These are phyloP conservation scores for Takashimella tepidaria DNA, from an alignment of 1,284 basidiomycete genomes.

Conservation along the genomic window DNA sequence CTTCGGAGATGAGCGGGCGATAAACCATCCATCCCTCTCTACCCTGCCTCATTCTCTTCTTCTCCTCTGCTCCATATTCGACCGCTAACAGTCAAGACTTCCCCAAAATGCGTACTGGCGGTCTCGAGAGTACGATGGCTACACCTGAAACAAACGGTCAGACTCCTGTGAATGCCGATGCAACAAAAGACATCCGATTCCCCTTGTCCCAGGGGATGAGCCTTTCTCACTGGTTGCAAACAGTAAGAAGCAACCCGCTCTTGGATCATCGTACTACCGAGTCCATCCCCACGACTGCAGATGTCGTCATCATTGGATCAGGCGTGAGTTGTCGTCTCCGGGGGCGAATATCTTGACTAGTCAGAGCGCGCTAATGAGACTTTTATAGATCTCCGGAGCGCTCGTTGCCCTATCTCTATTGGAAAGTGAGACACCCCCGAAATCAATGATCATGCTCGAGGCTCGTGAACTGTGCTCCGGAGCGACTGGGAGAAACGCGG, in stretches of 20 bases:
- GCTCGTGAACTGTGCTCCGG: constrained; percentile 42
- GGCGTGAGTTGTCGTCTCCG: constrained; percentile 13
- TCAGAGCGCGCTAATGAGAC: too few relatives aligned
- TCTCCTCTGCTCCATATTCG: too few relatives aligned
- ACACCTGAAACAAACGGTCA: too few relatives aligned
- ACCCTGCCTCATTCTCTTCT: too few relatives aligned
- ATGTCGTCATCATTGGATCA: constrained; percentile 23
- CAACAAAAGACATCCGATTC: too few relatives aligned
- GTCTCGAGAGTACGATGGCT: too few relatives aligned
- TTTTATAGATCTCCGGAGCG: background rate
- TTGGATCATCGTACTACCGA: constrained; percentile 13
- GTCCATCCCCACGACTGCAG: constrained; percentile 12
- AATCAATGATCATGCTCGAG: constrained; percentile 33
- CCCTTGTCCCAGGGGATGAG: constrained; percentile 10
- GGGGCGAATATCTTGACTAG: too few relatives aligned
- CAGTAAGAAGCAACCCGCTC: constrained; percentile 14
- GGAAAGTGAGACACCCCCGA: background rate
- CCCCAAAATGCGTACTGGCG: too few relatives aligned
- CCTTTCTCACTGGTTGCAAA: constrained; percentile 12
- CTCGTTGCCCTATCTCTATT: background rate
- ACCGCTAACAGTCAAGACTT: too few relatives aligned
- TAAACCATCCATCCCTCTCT: too few relatives aligned
- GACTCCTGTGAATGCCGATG: too few relatives aligned
- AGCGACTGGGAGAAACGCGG: constrained; percentile 43
- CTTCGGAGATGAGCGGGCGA: too few relatives aligned